Conservation (phyloP, 2,329 filamentous ascomycete genomes). For the Colletotrichum graminicola region DNA sequence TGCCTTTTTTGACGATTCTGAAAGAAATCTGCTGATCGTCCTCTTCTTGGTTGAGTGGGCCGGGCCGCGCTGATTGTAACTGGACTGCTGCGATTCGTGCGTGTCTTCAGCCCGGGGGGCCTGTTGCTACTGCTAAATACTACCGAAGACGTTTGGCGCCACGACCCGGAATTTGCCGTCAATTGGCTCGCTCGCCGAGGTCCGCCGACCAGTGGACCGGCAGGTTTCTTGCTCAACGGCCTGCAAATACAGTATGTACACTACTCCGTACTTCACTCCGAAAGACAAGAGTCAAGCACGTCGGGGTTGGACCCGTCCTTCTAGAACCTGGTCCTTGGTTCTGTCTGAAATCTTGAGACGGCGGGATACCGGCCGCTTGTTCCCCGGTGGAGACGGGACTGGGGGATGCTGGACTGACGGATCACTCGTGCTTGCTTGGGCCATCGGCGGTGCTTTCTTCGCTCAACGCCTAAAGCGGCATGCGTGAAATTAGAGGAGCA, state of each 20-base stretch:
- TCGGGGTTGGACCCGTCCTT: conserved; percentile 28
- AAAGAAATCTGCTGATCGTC: conserved; percentile 14
- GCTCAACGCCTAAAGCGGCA: not conserved
- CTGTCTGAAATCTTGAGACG: conserved; percentile 40
- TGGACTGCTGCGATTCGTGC: conserved; percentile 11
- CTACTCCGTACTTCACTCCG: not conserved
- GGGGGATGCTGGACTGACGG: conserved; percentile 36
- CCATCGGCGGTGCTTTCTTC: not conserved
- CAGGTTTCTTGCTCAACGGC: not conserved
- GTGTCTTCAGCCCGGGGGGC: conserved; percentile 9
- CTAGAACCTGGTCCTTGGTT: conserved; percentile 36
- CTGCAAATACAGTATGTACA: not conserved
- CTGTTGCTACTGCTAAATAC: not conserved
- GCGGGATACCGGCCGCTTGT: conserved; percentile 36
- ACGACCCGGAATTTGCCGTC: not conserved
- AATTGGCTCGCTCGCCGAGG: conserved; percentile 2
- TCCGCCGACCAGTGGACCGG: not conserved
- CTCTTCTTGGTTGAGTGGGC: conserved; percentile 19
- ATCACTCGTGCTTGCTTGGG: conserved; percentile 17
- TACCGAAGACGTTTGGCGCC: conserved; percentile 7
- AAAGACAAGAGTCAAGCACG: conserved; percentile 26
- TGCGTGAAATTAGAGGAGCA: not conserved
- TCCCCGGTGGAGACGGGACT: conserved; percentile 37
- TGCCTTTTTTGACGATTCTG: conserved; percentile 1
- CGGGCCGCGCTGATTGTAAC: conserved; percentile 36